Conservation (phyloP, 2,329 filamentous ascomycete species). For the Neonectria ditissima region DNA sequence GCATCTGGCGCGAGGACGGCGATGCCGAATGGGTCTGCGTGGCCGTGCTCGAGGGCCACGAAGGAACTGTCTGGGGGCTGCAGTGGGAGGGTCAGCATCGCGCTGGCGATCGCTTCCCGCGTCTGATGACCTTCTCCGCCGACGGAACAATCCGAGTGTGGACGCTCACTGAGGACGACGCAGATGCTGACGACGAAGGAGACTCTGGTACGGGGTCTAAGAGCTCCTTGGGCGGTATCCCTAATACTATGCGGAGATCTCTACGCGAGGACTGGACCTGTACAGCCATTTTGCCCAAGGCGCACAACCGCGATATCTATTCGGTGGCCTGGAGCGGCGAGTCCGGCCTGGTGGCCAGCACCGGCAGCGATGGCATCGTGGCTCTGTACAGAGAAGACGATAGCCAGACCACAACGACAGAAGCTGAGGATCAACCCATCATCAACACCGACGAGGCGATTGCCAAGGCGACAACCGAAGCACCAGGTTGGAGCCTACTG, state of each 20-base stretch:
- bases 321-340: constrained; percentile 84
- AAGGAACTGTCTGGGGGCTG: constrained; percentile 89
- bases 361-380: constrained; percentile 86
- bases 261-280: constrained; percentile 87
- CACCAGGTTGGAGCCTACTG: constrained; percentile 77
- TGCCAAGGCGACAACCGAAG: constrained; percentile 8
- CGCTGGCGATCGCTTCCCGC: constrained; percentile 59
- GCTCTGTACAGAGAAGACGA: constrained; percentile 78
- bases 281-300: constrained; percentile 78
- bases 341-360: constrained; percentile 84
- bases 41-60: constrained; percentile 81
- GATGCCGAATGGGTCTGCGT: constrained; percentile 95
- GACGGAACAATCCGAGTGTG: constrained; percentile 85
- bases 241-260: constrained; percentile 87
- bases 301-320: constrained; percentile 86
- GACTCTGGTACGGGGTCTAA: constrained; percentile 49
- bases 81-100: constrained; percentile 71
- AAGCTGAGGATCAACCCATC: constrained; percentile 49
- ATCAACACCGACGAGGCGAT: constrained; percentile 17
- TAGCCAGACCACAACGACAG: constrained; percentile 34
- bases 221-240: constrained; percentile 70
- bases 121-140: constrained; percentile 86
- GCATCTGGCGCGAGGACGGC: constrained; percentile 89
- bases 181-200: constrained; percentile 49
- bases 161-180: constrained; percentile 71